Conservation (phyloP, 768 basidiomycete species). For the Auriscalpium orientale region DNA sequence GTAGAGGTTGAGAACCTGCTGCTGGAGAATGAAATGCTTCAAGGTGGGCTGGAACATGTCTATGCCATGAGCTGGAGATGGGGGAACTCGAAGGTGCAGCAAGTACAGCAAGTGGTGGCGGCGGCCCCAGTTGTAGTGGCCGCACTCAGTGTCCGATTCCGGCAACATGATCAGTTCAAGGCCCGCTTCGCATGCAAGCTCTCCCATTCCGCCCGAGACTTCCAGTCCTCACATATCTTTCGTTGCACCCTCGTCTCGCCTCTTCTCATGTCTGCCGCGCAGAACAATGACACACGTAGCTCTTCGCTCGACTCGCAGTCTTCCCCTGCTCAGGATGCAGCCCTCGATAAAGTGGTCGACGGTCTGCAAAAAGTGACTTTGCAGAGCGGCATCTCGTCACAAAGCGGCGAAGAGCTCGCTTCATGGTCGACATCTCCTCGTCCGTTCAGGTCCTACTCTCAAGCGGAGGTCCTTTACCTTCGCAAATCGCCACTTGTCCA, state of each 20-base stretch:
- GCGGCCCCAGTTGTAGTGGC: too few relatives aligned
- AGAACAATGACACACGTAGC: background rate
- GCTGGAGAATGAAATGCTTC: slow-evolving; percentile 69
- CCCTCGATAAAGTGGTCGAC: slow-evolving; percentile 1
- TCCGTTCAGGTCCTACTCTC: slow-evolving; percentile 60
- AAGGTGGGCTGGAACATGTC: slow-evolving; percentile 34
- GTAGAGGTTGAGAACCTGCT: slow-evolving; percentile 55
- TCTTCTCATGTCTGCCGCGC: slow-evolving; percentile 1
- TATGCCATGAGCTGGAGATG: background rate
- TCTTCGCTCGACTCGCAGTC: background rate
- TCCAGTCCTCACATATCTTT: background rate
- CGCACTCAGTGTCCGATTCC: slow-evolving; percentile 1
- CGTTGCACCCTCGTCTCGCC: background rate
- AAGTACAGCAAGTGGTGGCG: background rate
- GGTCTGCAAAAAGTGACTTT: slow-evolving; percentile 9
- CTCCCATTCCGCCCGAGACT: background rate
- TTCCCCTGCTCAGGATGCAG: background rate
- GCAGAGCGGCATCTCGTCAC: slow-evolving; percentile 22
- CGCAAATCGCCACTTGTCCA: slow-evolving; percentile 71
- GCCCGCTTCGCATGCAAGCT: background rate
- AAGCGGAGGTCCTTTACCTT: slow-evolving; percentile 58
- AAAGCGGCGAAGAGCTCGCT: slow-evolving; percentile 11
- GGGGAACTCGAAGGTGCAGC: background rate
- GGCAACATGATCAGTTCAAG: slow-evolving; percentile 10
- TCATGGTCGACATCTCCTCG: slow-evolving; percentile 21